These are phyloP conservation scores for Lactarius trivialis DNA, from an alignment of 768 basidiomycete species.

Conservation along the genomic window DNA sequence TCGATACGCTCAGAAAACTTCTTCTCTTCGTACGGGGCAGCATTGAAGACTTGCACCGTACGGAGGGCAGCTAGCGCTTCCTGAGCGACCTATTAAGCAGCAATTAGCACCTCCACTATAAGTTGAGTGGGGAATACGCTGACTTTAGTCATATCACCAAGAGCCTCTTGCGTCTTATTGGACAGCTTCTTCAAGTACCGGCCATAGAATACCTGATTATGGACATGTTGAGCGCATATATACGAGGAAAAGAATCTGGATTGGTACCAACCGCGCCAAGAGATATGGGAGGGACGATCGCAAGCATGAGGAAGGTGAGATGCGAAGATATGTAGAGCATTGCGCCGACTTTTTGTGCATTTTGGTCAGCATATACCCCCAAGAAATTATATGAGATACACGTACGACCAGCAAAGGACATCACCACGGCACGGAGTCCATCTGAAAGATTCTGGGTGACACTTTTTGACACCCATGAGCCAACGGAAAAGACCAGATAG, in stretches of 20 bases:
- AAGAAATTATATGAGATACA: conserved; percentile 16
- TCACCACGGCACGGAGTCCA: conserved; percentile 77
- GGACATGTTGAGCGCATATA: conserved; percentile 16
- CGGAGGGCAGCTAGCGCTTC: conserved; percentile 84
- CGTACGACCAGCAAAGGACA: conserved; percentile 90
- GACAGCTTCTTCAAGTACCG: conserved; percentile 89
- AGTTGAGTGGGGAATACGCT: neutral
- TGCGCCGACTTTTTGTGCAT: conserved; percentile 58
- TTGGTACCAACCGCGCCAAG: conserved; percentile 65
- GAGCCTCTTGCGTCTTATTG: conserved; percentile 87
- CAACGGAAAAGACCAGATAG: neutral
- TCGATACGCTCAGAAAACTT: conserved; percentile 67
- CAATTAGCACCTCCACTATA: neutral
- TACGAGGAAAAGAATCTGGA: conserved; percentile 15
- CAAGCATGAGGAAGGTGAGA: conserved; percentile 87
- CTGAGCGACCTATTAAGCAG: conserved; percentile 59
- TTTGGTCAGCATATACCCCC: neutral
- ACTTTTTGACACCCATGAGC: conserved; percentile 31
- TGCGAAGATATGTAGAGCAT: conserved; percentile 93
- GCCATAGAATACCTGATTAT: conserved; percentile 82
- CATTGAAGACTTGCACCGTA: conserved; percentile 90
- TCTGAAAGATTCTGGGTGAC: conserved; percentile 78
- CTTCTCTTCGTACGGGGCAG: conserved; percentile 62
- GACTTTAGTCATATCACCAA: conserved; percentile 88
- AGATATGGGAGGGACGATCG: conserved; percentile 83